Percentiles rank a stretch among this genome's conserved stretches.
Evolutionary conservation across 78 protist species (phyloP).

Genomic region (Dictyostelium firmibasis): DNA sequence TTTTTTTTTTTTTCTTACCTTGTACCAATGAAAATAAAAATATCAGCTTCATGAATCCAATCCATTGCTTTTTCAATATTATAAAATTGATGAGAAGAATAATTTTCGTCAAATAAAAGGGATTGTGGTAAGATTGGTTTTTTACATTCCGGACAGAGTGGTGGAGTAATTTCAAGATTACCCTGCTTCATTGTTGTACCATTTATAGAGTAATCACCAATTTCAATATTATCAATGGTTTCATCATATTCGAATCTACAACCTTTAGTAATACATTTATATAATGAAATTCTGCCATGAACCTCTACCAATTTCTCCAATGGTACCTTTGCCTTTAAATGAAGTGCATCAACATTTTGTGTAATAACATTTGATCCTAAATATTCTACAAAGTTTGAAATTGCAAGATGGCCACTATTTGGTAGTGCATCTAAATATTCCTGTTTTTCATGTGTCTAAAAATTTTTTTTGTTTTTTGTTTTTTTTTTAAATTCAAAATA

Average conservation of each 20-base stretch:
- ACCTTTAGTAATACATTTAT: constrained; percentile 61
- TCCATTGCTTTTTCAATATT: constrained; percentile 47
- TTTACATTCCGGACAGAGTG: constrained; percentile 50
- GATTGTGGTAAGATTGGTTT: constrained; percentile 72
- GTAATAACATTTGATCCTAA: constrained; percentile 51
- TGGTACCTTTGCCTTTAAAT: constrained; percentile 40
- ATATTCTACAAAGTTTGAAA: constrained; percentile 8
- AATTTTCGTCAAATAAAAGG: constrained; percentile 68
- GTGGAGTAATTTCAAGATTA: constrained; percentile 55
- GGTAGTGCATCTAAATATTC: constrained; percentile 72
- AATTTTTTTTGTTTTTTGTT: background rate
- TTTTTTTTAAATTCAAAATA: too few species aligned
- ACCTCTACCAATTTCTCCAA: constrained; percentile 33
- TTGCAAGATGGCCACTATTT: constrained; percentile 72
- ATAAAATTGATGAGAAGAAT: constrained; percentile 50
- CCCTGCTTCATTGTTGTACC: constrained; percentile 53
- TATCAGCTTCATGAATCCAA: constrained; percentile 62
- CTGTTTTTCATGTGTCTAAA: constrained; percentile 68
- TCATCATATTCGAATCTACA: constrained; percentile 35
- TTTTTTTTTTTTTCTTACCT: too few species aligned
- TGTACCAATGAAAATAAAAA: constrained; percentile 19
- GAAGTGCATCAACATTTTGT: constrained; percentile 75
- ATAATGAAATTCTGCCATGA: constrained; percentile 73
- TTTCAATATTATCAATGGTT: constrained; percentile 27
- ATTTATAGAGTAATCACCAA: constrained; percentile 34